Evolutionary conservation across 208 protist species (phyloP).

Genomic region (Leishmania amazonensis): DNA sequence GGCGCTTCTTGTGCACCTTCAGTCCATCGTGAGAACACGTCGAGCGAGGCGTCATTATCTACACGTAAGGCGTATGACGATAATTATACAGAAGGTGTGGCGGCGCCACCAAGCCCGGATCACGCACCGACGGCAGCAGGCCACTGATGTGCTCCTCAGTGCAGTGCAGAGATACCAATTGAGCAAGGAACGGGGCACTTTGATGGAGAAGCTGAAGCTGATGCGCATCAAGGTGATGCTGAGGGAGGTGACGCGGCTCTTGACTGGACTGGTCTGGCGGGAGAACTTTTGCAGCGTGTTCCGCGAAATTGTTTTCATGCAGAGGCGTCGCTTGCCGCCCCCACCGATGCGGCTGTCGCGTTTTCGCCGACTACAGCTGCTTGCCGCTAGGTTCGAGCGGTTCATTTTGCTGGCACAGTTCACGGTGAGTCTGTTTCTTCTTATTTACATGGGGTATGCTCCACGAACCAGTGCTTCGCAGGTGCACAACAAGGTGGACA

Average conservation of each 20-base stretch:
- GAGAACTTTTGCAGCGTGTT: slow-evolving; percentile 81
- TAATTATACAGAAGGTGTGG: slow-evolving; percentile 20
- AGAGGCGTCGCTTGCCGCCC: slow-evolving; percentile 18
- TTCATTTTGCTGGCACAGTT: slow-evolving; percentile 56
- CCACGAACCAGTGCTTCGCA: slow-evolving; percentile 31
- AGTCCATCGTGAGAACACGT: slow-evolving; percentile 19
- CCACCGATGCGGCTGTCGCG: slow-evolving; percentile 5
- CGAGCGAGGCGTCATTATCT: slow-evolving; percentile 1
- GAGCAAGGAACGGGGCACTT: background rate
- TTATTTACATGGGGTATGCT: slow-evolving; percentile 62
- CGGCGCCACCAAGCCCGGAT: slow-evolving; percentile 2
- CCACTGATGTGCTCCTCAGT: slow-evolving; percentile 16
- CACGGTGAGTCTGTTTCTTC: slow-evolving; percentile 46
- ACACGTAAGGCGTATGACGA: background rate
- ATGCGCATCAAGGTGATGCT: slow-evolving; percentile 27
- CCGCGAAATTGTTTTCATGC: slow-evolving; percentile 51
- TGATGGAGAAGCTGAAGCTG: slow-evolving; percentile 19
- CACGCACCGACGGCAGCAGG: background rate
- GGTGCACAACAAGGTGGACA: slow-evolving; percentile 54
- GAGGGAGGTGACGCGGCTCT: slow-evolving; percentile 36
- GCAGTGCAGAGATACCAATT: slow-evolving; percentile 16
- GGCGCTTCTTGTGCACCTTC: slow-evolving; percentile 12
- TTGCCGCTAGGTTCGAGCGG: slow-evolving; percentile 16
- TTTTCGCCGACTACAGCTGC: slow-evolving; percentile 22
- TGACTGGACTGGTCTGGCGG: slow-evolving; percentile 73